These are phyloP conservation scores for Schwanniomyces sp. DNA, from an alignment of 805 yeast genomes.

Conservation along the genomic window DNA sequence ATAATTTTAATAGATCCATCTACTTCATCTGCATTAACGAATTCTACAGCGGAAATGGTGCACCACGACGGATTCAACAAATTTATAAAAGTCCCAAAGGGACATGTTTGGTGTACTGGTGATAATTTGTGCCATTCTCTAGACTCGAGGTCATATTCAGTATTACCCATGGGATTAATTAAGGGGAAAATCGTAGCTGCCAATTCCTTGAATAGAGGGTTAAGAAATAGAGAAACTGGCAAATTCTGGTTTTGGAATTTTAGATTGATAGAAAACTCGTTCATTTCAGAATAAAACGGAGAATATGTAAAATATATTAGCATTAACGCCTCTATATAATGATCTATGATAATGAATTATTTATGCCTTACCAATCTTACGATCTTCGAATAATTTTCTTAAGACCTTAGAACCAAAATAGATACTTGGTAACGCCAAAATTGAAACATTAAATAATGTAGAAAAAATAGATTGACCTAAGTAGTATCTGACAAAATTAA, in stretches of 20 bases:
- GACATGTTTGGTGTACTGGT: conserved; percentile 97
- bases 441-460: conserved; percentile 47
- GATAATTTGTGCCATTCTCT: conserved; percentile 85
- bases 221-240: conserved; percentile 32
- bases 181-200: conserved; percentile 86
- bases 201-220: conserved; percentile 47
- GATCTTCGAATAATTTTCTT: conserved; percentile 40
- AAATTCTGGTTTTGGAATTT: conserved; percentile 46
- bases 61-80: conserved; percentile 47
- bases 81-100: conserved; percentile 80
- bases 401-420: conserved; percentile 68
- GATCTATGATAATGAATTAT: conserved; percentile 1
- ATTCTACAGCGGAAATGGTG: conserved; percentile 21
- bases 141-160: conserved; percentile 87
- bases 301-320: background rate
- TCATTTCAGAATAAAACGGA: conserved; percentile 12
- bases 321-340: background rate
- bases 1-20: conserved; percentile 79
- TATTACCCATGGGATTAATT: conserved; percentile 84
- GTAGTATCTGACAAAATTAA: conserved; percentile 56
- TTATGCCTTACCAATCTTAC: conserved; percentile 28
- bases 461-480: conserved; percentile 59
- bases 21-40: conserved; percentile 44
- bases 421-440: conserved; percentile 54
- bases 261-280: conserved; percentile 55